phyloP scores from a whole-genome alignment of 306 rosid species.

The Benincasa hispida region DNA sequence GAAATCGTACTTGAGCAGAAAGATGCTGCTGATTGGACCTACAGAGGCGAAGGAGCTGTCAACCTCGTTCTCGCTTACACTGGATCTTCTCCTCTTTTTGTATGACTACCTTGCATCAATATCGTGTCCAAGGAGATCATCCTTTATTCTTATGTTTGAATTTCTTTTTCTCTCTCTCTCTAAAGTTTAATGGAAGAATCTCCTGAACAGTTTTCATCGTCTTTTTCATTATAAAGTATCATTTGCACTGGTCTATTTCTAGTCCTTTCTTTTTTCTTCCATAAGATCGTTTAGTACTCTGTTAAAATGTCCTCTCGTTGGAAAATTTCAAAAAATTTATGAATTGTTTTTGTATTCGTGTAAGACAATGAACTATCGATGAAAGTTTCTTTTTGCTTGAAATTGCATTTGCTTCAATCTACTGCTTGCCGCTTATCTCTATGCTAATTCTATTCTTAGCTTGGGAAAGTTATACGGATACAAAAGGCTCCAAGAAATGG shows the following conservation, averaged over 20 bases:
- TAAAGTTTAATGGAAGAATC: neutral
- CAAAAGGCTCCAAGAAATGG: conserved; percentile 48
- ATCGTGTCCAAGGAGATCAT: neutral
- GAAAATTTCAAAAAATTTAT: neutral
- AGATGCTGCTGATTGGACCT: conserved; percentile 63
- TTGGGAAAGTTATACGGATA: conserved; percentile 74
- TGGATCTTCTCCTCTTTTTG: conserved; percentile 58
- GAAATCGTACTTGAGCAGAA: conserved; percentile 28
- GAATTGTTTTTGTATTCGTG: neutral
- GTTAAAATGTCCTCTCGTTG: neutral
- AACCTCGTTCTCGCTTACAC: conserved; percentile 67
- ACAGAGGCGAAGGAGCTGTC: conserved; percentile 95
- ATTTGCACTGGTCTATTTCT: neutral
- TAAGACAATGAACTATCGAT: neutral
- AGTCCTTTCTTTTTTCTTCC: neutral
- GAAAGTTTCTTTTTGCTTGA: neutral
- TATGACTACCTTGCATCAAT: conserved; percentile 7
- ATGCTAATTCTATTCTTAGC: conserved; percentile 20
- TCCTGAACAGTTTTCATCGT: neutral
- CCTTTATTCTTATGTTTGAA: neutral
- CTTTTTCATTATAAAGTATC: neutral
- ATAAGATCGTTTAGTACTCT: neutral
- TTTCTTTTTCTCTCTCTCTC: neutral
- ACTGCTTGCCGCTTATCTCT: neutral
- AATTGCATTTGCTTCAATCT: neutral